Base-by-base conservation (phyloP, 2,329 filamentous ascomycete genomes). In the Hypoxylon sp. region DNA sequence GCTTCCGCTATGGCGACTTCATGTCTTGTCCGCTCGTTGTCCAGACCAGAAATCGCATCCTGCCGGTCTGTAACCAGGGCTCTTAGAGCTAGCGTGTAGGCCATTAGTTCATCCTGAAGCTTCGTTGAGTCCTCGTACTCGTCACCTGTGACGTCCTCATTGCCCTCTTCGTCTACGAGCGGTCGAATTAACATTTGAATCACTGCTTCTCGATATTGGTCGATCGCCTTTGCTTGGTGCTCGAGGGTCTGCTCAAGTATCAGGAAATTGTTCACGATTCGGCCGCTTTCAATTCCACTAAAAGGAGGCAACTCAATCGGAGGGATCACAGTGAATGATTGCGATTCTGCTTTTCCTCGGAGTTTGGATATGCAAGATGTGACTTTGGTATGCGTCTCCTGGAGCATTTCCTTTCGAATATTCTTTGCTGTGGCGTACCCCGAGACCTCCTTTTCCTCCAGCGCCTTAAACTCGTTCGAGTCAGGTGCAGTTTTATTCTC, bases 111-210 rank as follows among this genome's bases (percentile, higher is more conserved):
- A 68, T 98, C 95, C 80, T 98, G 95, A 50, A 91, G 87, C 78
- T 93, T 93, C 0, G 94, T 93, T 0, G 95, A 97, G 33, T 92
- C 89, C 72, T 94, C 92, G 70, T 97, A 96, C 78, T 98, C 96
- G 66, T 98, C 91, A 25, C 96, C 96, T 10, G 94, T 95, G 2
- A 90, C 87, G 64, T 97, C 93, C 8, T 86, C 81, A 14, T 83
- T 83, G 0, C 89, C 89, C 44, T 97, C 94, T 75, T 96, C 90
- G 73, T 98, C 96, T 17, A 98, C 89, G 1, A 98, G 85, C 0
- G 93, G 89, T 67, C 90, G 86, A 10, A 92, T 81, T 8, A 98
- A 84, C 20, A 95, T 86, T 60, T 91, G 86, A 17, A 93, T 86
- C 65, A 95, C 90, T 46, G 89, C 85, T 64, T 91, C 86, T 46